These are phyloP conservation scores for Lentinula lateritia DNA, from an alignment of 768 basidiomycete species.

Conservation along the genomic window DNA sequence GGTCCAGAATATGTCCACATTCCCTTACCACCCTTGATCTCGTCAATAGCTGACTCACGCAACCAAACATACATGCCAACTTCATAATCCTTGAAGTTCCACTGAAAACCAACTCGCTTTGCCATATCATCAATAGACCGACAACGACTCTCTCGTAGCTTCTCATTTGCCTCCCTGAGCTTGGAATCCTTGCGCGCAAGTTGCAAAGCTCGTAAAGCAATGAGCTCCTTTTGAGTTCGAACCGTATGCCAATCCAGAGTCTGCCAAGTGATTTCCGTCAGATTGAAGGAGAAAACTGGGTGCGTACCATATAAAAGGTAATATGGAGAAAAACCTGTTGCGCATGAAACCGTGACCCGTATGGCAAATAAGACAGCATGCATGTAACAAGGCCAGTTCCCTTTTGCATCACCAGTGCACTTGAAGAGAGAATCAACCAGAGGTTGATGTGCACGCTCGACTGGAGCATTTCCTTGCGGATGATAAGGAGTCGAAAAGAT, in stretches of 20 bases:
- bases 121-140: slow-evolving; percentile 15
- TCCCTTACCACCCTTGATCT: slow-evolving; percentile 23
- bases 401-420: slow-evolving; percentile 13
- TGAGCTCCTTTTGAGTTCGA: slow-evolving; percentile 16
- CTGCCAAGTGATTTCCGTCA: slow-evolving; percentile 22
- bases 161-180: slow-evolving; percentile 8
- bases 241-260: slow-evolving; percentile 19
- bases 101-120: slow-evolving; percentile 6
- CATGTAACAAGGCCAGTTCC: slow-evolving; percentile 22
- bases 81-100: slow-evolving; percentile 15
- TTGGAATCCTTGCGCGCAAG: slow-evolving; percentile 15
- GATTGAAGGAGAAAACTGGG: slow-evolving; percentile 22
- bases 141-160: slow-evolving; percentile 2
- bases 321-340: slow-evolving; percentile 26
- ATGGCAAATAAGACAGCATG: slow-evolving; percentile 20
- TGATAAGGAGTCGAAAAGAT: slow-evolving; percentile 24
- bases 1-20: slow-evolving; percentile 23
- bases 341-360: slow-evolving; percentile 15
- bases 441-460: slow-evolving; percentile 23
- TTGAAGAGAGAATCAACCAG: slow-evolving; percentile 16
- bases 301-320: slow-evolving; percentile 24
- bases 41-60: slow-evolving; percentile 24
- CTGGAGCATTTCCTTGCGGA: slow-evolving; percentile 23
- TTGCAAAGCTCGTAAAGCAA: slow-evolving; percentile 18
- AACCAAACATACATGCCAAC: slow-evolving; percentile 23